Base-by-base conservation (phyloP, 129 eudicot genomes). In the Lactuca saligna region DNA sequence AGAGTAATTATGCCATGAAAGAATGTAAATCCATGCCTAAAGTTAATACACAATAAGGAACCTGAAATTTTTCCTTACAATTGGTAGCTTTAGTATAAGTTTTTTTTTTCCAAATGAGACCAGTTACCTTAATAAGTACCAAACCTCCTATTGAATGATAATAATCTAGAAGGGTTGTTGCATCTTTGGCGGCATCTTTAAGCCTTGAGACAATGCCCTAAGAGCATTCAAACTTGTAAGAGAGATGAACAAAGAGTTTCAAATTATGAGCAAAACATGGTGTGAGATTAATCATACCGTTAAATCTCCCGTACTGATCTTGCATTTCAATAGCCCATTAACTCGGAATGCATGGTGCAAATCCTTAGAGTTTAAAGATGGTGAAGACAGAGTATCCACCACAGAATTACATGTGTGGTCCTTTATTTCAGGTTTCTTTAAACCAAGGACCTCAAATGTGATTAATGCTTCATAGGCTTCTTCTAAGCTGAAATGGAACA, bases 401-500 rank as follows among this genome's bases (percentile, higher is more conserved):
- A 89, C 86, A 66, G 82, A 79, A 10, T 62, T 65, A 71, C 98
- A 93, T 44, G 86, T 72, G 33, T 83, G 75, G 68, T 68, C 75
- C 79, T 58, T 80, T 49, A 77, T 38, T 56, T 77, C 86, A 57
- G 77, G 70, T 72, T 81, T 79, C 25, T 70, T 83, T 67, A 89
- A 67, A 76, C 92, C 95, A 76, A 93, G 92, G 69, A 88, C 81
- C 90, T 83, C 82, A 15, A 80, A 93, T 20, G 95, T 79, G 64
- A 79, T 78, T 68, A 89, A 69, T 35, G 92, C 96, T 78, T 93
- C 91, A 34, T 93, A 93, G 10, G 89, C 69, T 62, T 87, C 98
- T 75, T 89, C 95, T 65, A 93, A 69, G 73, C 98, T 93, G 89
- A 76, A 68, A 79, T 13, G 13, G 5, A 63, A n/a, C 33, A 34